phyloP scores from a whole-genome alignment of 108 stramenopile genomes.

The Skeletonema marinoi region DNA sequence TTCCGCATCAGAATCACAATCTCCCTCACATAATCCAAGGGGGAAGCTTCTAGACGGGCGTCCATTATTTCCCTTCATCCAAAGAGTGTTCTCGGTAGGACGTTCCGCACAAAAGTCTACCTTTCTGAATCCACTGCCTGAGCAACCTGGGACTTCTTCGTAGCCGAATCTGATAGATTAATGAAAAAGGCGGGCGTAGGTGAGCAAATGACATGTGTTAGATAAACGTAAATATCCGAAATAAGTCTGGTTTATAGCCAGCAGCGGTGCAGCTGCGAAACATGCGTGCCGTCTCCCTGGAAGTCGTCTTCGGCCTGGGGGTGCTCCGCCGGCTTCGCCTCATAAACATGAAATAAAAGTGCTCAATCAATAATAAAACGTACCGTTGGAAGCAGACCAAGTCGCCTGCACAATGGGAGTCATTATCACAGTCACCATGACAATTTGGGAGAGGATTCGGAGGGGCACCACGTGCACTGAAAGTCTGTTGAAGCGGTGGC shows the following conservation, averaged over 20 bases:
- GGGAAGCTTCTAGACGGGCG: not conserved
- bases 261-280: too few species aligned
- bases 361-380: not conserved
- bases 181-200: not conserved
- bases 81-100: not conserved
- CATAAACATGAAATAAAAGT: not conserved
- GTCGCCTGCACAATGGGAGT: not conserved
- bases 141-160: not conserved
- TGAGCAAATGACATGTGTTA: not conserved
- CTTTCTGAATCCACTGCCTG: not conserved
- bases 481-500: not conserved
- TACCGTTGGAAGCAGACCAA: not conserved
- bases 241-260: too few species aligned
- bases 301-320: too few species aligned
- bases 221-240: too few species aligned
- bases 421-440: conserved; percentile 24
- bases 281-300: too few species aligned
- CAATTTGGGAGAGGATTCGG: conserved; percentile 11
- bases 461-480: not conserved
- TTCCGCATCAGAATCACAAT: conserved; percentile 17
- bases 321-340: too few species aligned
- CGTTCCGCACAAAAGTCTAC: not conserved
- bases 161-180: not conserved
- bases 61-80: conserved; percentile 13
- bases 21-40: conserved; percentile 19